phyloP scores from a whole-genome alignment of 2,329 filamentous ascomycete species.

The Apiospora marii region DNA sequence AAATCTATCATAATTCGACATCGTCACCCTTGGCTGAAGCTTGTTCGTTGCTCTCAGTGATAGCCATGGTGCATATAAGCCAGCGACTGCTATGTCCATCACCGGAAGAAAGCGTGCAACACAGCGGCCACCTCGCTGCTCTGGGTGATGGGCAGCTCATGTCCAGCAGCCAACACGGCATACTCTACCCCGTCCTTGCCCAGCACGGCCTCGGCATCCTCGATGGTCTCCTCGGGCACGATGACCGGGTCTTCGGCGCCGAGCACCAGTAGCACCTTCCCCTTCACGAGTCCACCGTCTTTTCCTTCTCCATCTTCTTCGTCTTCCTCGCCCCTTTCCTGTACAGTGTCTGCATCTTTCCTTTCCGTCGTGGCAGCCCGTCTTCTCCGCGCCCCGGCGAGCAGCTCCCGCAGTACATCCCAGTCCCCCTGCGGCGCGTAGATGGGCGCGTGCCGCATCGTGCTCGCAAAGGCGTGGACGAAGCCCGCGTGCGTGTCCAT shows the following conservation, averaged over 20 bases:
- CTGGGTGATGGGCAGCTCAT: constrained; percentile 73
- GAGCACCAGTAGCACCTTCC: constrained; percentile 70
- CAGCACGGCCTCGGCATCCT: constrained; percentile 66
- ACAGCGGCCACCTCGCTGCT: constrained; percentile 63
- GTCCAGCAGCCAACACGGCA: constrained; percentile 67
- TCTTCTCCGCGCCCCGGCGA: constrained; percentile 50
- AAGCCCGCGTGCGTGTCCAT: constrained; percentile 72
- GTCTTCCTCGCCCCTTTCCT: constrained; percentile 28
- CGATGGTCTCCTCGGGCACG: constrained; percentile 67
- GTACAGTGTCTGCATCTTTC: constrained; percentile 27
- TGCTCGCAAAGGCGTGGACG: constrained; percentile 73
- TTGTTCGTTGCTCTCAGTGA: too few relatives aligned
- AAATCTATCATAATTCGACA: not conserved
- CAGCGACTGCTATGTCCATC: not conserved
- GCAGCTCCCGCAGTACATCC: constrained; percentile 59
- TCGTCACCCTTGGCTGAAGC: not conserved
- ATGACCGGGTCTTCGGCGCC: constrained; percentile 74
- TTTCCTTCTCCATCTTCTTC: not conserved
- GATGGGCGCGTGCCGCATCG: constrained; percentile 74
- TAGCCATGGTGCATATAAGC: not conserved
- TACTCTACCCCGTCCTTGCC: constrained; percentile 65
- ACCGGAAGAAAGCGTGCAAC: constrained; percentile 36
- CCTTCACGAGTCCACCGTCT: constrained; percentile 45
- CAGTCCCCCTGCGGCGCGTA: constrained; percentile 70
- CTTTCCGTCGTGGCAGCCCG: not conserved